Percentiles rank a stretch among this genome's conserved stretches.
These are phyloP conservation scores for Nitzschia inconspicua DNA, from an alignment of 108 stramenopile genomes.

Conservation along the genomic window DNA sequence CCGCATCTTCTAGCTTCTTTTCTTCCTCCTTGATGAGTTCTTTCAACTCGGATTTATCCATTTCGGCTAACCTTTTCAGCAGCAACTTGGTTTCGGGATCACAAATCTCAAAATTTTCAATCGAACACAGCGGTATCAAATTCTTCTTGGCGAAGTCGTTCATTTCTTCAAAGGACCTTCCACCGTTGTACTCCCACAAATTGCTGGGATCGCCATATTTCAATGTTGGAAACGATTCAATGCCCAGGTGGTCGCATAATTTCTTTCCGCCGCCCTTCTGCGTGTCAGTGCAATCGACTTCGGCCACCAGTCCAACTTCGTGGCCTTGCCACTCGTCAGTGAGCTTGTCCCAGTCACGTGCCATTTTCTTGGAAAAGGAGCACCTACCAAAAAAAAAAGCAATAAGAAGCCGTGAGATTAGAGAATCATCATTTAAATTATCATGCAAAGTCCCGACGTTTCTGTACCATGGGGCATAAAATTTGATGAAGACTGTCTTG, in stretches of 20 bases:
- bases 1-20: conserved; percentile 54
- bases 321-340: conserved; percentile 45
- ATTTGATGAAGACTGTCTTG: conserved; percentile 77
- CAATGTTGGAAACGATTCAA: conserved; percentile 81
- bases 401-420: not conserved
- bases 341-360: conserved; percentile 75
- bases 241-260: conserved; percentile 69
- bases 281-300: conserved; percentile 69
- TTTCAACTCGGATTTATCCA: conserved; percentile 57
- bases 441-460: conserved; percentile 3
- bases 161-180: conserved; percentile 54
- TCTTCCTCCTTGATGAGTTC: conserved; percentile 52
- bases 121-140: conserved; percentile 72
- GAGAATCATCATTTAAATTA: not conserved
- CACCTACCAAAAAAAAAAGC: conserved; percentile 47
- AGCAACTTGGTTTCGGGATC: conserved; percentile 47
- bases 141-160: conserved; percentile 64
- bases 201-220: conserved; percentile 67
- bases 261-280: conserved; percentile 51
- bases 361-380: conserved; percentile 62
- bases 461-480: conserved; percentile 69
- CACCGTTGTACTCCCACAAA: conserved; percentile 75
- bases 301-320: conserved; percentile 53
- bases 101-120: conserved; percentile 62
- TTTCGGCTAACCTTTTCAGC: conserved; percentile 42